Conservation (phyloP, 2,329 filamentous ascomycete species). For the Pezicula neosporulosa region DNA sequence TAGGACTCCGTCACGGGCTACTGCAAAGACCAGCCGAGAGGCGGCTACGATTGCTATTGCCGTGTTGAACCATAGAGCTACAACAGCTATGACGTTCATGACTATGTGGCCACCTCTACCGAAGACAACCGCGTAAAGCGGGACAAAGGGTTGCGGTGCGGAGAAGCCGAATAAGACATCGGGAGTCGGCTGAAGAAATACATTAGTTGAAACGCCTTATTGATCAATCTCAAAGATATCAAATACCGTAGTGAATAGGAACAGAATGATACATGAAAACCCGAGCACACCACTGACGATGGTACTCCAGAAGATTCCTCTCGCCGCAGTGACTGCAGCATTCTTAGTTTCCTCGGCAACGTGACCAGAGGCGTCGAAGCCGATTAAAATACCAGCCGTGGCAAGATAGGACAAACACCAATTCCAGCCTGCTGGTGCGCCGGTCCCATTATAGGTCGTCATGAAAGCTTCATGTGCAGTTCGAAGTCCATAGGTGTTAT, state of each 20-base stretch:
- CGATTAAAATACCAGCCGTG: conserved; percentile 57
- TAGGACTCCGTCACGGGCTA: conserved; percentile 57
- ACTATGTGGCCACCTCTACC: conserved; percentile 54
- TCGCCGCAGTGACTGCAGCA: conserved; percentile 49
- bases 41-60: conserved; percentile 56
- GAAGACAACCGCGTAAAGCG: conserved; percentile 53
- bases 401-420: conserved; percentile 61
- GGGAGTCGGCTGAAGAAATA: conserved; percentile 40
- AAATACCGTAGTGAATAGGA: conserved; percentile 53
- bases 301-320: conserved; percentile 59
- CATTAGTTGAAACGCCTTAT: conserved; percentile 6
- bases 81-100: conserved; percentile 56
- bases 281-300: conserved; percentile 53
- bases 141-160: conserved; percentile 55
- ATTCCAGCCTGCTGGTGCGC: conserved; percentile 55
- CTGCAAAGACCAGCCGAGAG: conserved; percentile 59
- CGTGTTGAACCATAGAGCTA: conserved; percentile 52
- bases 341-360: conserved; percentile 61
- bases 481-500: conserved; percentile 54
- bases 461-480: conserved; percentile 56
- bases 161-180: conserved; percentile 49
- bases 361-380: conserved; percentile 58
- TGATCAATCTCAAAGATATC: background rate
- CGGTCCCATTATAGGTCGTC: conserved; percentile 55
- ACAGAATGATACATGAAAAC: conserved; percentile 52